Evolutionary conservation across 2,329 filamentous ascomycete species (phyloP), one percentile per base, ranked within the genome.

Genomic region (Pseudogymnoascus sp.): DNA sequence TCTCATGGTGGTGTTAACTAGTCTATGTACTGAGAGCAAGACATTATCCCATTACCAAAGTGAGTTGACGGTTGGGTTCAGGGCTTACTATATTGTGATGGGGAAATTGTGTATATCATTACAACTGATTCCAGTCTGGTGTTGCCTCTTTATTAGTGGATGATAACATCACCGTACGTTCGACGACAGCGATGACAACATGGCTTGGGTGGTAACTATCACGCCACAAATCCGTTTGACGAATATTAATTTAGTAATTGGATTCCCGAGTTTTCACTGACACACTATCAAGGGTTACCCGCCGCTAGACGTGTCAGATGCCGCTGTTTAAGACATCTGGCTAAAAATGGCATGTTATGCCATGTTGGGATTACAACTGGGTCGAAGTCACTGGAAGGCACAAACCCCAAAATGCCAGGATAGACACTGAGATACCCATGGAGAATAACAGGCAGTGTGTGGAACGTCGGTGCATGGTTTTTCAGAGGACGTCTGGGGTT

Each of bases 231-330:
- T 56, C 28, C 16, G 28, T 12, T 56, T 14, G 50, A 34, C 5
- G 11, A 28, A 31, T 16, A 31, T 16, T 28, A 53, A 28, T 56
- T 21, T 36, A 36, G 4, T 36, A 34, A 56, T 12, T 56, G 28
- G 28, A 36, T 56, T 56, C 50, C 50, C 50, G 10, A 5, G 50
- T 56, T 56, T 36, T 34, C 50, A 56, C 16, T 4, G 12, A 34
- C 10, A 16, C 50, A 56, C 50, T 21, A 34, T 56, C 50, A 12
- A 5, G 3, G 21, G 28, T 56, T 56, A 56, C 50, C 50, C 50
- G 50, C 25, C 50, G 50, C 50, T 36, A 56, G 50, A 56, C 34
- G 28, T 36, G 50, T 56, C 28, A 56, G 28, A 56, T 56, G 50
- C 28, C 28, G 50, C 18, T 56, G 50, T 56, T 7, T 14, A 14